Conservation (phyloP, 139 green algal species). For the Marvania coccoides region DNA sequence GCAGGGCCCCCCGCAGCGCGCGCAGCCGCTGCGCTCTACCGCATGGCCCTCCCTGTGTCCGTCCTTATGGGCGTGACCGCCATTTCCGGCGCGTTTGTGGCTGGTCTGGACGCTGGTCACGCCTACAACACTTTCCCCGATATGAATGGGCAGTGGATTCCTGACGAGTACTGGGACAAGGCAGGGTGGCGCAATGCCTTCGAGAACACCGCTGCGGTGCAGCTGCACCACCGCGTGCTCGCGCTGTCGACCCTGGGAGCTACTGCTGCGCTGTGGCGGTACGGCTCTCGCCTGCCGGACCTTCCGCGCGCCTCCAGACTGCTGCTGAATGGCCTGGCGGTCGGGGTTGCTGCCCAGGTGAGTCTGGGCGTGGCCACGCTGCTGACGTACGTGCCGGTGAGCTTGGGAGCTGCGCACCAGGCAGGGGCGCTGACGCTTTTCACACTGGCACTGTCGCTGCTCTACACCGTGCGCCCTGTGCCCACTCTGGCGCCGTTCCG, state of each 20-base stretch:
- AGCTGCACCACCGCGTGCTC: slow-evolving; percentile 80
- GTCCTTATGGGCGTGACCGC: slow-evolving; percentile 86
- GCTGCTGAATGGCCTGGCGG: slow-evolving; percentile 37
- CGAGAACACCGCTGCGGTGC: slow-evolving; percentile 94
- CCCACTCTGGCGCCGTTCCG: background rate
- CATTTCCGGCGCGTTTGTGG: slow-evolving; percentile 76
- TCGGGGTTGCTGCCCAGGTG: slow-evolving; percentile 42
- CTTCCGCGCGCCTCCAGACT: slow-evolving; percentile 35
- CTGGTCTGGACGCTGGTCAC: slow-evolving; percentile 80
- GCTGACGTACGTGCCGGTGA: slow-evolving; percentile 82
- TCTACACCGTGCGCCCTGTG: slow-evolving; percentile 64
- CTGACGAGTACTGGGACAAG: slow-evolving; percentile 79
- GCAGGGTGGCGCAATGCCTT: slow-evolving; percentile 72
- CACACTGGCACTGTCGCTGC: slow-evolving; percentile 64
- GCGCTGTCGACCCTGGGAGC: slow-evolving; percentile 63
- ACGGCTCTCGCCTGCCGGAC: slow-evolving; percentile 18
- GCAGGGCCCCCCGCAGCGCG: background rate
- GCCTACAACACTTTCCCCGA: slow-evolving; percentile 97
- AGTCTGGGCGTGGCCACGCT: slow-evolving; percentile 72
- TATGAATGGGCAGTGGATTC: slow-evolving; percentile 85
- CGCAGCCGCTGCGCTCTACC: slow-evolving; percentile 31
- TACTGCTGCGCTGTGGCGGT: slow-evolving; percentile 45
- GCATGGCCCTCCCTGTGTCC: slow-evolving; percentile 57
- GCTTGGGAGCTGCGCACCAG: slow-evolving; percentile 78
- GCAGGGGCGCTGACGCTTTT: slow-evolving; percentile 87